Percentiles rank a stretch among this genome's conserved stretches.
These are phyloP conservation scores for Irineochytrium annulatum DNA, from an alignment of 192 early-diverging fungal species.

Conservation along the genomic window DNA sequence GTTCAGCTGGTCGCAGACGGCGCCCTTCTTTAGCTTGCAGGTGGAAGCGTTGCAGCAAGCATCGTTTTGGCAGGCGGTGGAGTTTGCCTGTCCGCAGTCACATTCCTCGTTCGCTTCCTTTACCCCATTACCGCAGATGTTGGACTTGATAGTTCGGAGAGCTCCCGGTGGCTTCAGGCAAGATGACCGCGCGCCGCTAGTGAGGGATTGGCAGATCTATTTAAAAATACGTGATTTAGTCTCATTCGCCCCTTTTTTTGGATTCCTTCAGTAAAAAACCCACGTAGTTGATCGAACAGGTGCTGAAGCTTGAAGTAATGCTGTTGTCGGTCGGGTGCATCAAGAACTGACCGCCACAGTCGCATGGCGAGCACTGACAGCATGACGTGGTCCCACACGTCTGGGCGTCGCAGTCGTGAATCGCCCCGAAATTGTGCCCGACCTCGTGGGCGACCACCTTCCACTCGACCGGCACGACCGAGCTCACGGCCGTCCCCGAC, in stretches of 20 bases:
- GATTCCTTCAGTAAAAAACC: too few relatives aligned
- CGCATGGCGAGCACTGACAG: constrained; percentile 62
- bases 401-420: constrained; percentile 75
- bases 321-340: constrained; percentile 46
- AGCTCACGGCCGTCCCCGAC: constrained; percentile 81
- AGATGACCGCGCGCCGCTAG: constrained; percentile 24
- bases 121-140: constrained; percentile 95
- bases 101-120: constrained; percentile 83
- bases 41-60: constrained; percentile 78
- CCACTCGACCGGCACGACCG: constrained; percentile 83
- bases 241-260: too few relatives aligned
- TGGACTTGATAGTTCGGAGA: constrained; percentile 26
- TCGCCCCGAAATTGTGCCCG: constrained; percentile 77
- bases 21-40: constrained; percentile 72
- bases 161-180: constrained; percentile 32
- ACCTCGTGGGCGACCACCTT: constrained; percentile 94
- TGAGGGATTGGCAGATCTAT: too few relatives aligned
- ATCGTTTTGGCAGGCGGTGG: constrained; percentile 59
- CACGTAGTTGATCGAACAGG: constrained; percentile 26
- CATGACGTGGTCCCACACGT: constrained; percentile 61
- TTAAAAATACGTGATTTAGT: too few relatives aligned
- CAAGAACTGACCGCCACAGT: constrained; percentile 45
- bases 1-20: constrained; percentile 77
- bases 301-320: constrained; percentile 35
- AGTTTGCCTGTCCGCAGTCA: constrained; percentile 72